Evolutionary conservation across 2,329 filamentous ascomycete species (phyloP).

Genomic region (Neofusicoccum sp.): DNA sequence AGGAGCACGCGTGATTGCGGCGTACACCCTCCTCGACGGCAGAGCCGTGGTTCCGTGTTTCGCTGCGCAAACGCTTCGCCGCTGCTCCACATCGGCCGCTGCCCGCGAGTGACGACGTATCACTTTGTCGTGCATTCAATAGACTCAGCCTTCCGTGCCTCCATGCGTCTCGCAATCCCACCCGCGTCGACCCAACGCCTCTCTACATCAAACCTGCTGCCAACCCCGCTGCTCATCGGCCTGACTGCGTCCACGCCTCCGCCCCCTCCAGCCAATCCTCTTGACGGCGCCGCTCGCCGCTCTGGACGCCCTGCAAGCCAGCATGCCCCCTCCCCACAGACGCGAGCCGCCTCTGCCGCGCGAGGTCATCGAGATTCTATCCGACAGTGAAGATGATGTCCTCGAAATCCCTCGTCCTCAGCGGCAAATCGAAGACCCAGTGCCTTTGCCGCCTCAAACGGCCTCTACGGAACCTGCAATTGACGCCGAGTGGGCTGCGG

Average conservation of each 20-base stretch:
- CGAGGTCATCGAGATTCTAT: conserved; percentile 14
- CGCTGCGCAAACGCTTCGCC: neutral
- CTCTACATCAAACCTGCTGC: neutral
- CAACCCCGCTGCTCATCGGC: neutral
- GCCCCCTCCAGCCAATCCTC: neutral
- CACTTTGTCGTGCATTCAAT: conserved; percentile 1
- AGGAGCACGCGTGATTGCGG: conserved; percentile 13
- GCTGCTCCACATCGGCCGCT: neutral
- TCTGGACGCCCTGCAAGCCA: neutral
- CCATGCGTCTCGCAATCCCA: neutral
- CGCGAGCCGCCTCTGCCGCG: neutral
- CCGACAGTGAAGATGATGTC: conserved; percentile 2
- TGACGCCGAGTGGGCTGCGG: neutral
- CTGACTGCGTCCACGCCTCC: neutral
- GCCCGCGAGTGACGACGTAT: neutral
- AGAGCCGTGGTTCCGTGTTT: neutral
- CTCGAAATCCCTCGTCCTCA: neutral
- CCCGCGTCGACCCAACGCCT: neutral
- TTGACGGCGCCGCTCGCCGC: neutral
- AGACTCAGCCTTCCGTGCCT: neutral
- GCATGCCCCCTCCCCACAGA: neutral
- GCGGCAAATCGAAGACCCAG: neutral
- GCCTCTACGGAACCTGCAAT: neutral
- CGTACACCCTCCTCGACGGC: neutral
- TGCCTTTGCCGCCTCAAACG: neutral